These are phyloP conservation scores for Huiozyma naganishii DNA, from an alignment of 805 yeast genomes.

Conservation along the genomic window DNA sequence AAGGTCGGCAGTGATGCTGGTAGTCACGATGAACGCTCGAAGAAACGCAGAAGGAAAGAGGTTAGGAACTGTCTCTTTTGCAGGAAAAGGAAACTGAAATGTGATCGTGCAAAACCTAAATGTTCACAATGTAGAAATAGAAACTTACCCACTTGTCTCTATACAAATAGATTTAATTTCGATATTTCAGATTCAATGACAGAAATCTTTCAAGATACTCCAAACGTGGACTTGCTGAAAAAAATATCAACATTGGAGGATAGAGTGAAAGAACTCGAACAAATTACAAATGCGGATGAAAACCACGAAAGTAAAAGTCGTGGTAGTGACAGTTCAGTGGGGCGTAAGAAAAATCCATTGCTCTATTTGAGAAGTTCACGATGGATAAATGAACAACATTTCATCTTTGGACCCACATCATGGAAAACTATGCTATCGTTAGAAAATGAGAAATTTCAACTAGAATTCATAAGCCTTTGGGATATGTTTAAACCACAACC, in stretches of 20 bases:
- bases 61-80: conserved; percentile 43
- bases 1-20: no score
- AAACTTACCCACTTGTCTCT: conserved; percentile 19
- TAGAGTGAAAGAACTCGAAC: conserved; percentile 1
- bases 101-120: conserved; percentile 41
- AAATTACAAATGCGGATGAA: not conserved
- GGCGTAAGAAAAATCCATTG: not conserved
- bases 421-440: conserved; percentile 14
- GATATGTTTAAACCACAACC: conserved; percentile 15
- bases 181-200: conserved; percentile 8
- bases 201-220: conserved; percentile 15
- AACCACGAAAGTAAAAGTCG: not conserved
- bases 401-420: conserved; percentile 24
- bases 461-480: conserved; percentile 17
- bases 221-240: conserved; percentile 16
- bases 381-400: conserved; percentile 1
- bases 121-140: conserved; percentile 34
- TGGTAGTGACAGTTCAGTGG: not conserved
- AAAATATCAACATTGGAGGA: conserved; percentile 14
- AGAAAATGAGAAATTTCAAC: conserved; percentile 11
- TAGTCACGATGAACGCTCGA: no score
- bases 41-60: conserved; percentile 12
- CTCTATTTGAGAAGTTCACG: not conserved
- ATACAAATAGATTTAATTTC: conserved; percentile 15
- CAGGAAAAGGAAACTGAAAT: conserved; percentile 52